Percentiles rank a stretch among this genome's conserved stretches.
Evolutionary conservation across 192 early-diverging fungal genomes (phyloP).

Genomic region (Helicostylum pulchrum): DNA sequence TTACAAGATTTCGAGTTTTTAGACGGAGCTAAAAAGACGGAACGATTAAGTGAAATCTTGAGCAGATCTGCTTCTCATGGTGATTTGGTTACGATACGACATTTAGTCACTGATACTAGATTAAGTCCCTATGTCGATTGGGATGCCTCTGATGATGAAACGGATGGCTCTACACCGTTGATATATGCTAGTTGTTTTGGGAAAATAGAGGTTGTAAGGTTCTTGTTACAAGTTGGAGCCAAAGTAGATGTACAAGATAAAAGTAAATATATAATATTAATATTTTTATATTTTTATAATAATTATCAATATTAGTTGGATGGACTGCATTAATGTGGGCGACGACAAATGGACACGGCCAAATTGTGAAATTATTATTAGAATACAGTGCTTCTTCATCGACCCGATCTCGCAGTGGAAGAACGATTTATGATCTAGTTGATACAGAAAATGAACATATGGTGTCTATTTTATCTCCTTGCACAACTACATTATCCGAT

Average conservation of each 20-base stretch:
- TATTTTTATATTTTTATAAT: too few relatives aligned
- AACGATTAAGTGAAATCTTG: constrained; percentile 9
- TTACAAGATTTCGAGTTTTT: neutral
- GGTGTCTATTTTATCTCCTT: constrained; percentile 41
- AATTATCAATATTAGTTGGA: constrained; percentile 46
- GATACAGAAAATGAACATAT: constrained; percentile 51
- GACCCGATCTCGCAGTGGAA: constrained; percentile 64
- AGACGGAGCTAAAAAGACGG: neutral
- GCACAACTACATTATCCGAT: neutral
- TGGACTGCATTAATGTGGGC: constrained; percentile 95
- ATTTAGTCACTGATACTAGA: constrained; percentile 1
- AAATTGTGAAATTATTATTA: constrained; percentile 70
- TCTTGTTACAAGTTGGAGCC: constrained; percentile 72
- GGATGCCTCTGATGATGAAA: constrained; percentile 75
- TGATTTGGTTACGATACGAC: constrained; percentile 3
- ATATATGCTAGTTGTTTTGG: constrained; percentile 91
- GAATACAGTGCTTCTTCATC: constrained; percentile 73
- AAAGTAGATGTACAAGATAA: constrained; percentile 76
- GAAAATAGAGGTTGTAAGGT: constrained; percentile 62
- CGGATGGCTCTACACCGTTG: constrained; percentile 71
- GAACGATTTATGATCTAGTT: constrained; percentile 74
- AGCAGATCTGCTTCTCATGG: constrained; percentile 10
- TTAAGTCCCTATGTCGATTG: constrained; percentile 58
- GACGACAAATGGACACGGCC: constrained; percentile 73
- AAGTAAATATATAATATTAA: constrained; percentile 64